These are phyloP conservation scores for Solanum chilense DNA, from an alignment of 257 asterid genomes.

Conservation along the genomic window DNA sequence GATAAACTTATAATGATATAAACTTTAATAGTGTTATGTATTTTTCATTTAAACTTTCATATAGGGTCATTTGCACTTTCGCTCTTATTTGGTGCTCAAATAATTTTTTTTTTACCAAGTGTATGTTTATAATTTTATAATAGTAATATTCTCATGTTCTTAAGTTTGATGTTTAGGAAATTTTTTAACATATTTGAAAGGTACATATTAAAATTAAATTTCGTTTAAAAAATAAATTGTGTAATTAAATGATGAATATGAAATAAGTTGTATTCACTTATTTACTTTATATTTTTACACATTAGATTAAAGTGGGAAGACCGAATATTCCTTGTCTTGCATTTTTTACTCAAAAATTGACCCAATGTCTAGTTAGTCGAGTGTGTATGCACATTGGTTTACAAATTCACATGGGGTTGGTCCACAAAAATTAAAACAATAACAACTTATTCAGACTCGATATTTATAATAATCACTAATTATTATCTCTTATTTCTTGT, in stretches of 20 bases:
- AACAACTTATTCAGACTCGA: background rate
- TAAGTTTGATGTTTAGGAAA: background rate
- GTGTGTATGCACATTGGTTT: background rate
- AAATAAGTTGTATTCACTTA: background rate
- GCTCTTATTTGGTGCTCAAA: background rate
- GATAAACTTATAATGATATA: background rate
- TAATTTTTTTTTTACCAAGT: too few relatives aligned
- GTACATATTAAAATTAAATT: background rate
- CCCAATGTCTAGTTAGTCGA: background rate
- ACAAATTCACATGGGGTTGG: background rate
- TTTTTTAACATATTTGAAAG: background rate
- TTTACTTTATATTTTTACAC: background rate
- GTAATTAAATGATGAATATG: background rate
- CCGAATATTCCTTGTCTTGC: background rate
- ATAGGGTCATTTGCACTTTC: background rate
- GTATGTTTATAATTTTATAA: background rate
- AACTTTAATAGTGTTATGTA: background rate
- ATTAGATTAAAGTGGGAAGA: background rate
- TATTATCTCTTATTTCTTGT: background rate
- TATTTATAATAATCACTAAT: background rate
- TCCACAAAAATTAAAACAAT: background rate
- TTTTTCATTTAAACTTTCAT: background rate
- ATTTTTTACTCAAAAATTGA: background rate
- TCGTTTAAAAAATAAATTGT: accelerated
- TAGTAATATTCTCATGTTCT: background rate